A percentile compares a stretch with the other conserved stretches of the same genome.
phyloP scores from a whole-genome alignment of 2,329 filamentous ascomycete genomes.

The Colletotrichum coccodes region DNA sequence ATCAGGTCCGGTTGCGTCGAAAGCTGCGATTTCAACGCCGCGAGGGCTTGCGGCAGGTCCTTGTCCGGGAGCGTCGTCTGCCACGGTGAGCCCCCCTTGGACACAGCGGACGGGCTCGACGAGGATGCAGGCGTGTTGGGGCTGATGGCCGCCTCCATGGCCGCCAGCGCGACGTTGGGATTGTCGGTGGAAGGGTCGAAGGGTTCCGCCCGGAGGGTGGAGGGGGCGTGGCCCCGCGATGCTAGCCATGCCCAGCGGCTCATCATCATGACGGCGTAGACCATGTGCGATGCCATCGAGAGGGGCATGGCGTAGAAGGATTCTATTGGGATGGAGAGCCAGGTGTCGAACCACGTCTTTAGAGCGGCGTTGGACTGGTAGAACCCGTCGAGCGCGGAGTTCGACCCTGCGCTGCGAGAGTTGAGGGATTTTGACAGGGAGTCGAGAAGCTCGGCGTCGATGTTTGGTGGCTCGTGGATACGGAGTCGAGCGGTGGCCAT shows the following conservation, averaged over 20 bases:
- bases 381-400: conserved; percentile 59
- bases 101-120: not conserved
- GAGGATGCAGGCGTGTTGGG: not conserved
- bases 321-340: conserved; percentile 53
- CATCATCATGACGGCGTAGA: conserved; percentile 62
- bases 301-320: conserved; percentile 59
- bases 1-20: conserved; percentile 55
- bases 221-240: conserved; percentile 5
- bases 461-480: conserved; percentile 58
- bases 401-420: conserved; percentile 45
- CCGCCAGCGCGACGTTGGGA: conserved; percentile 9
- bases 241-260: conserved; percentile 61
- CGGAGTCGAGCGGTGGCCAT: conserved; percentile 53
- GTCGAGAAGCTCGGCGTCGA: conserved; percentile 52
- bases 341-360: conserved; percentile 59
- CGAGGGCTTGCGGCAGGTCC: conserved; percentile 50
- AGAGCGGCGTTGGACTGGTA: conserved; percentile 59
- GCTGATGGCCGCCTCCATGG: conserved; percentile 21
- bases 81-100: not conserved
- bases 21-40: conserved; percentile 52
- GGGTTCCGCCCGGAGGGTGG: not conserved
- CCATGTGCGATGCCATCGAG: conserved; percentile 54
- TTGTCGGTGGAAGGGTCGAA: not conserved
- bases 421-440: conserved; percentile 56
- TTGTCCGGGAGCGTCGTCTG: conserved; percentile 4